Percentiles rank a stretch among this genome's conserved stretches.
Conservation (phyloP, 1,139 yeast species). For the Yamadazyma kanchanaburiensis region DNA sequence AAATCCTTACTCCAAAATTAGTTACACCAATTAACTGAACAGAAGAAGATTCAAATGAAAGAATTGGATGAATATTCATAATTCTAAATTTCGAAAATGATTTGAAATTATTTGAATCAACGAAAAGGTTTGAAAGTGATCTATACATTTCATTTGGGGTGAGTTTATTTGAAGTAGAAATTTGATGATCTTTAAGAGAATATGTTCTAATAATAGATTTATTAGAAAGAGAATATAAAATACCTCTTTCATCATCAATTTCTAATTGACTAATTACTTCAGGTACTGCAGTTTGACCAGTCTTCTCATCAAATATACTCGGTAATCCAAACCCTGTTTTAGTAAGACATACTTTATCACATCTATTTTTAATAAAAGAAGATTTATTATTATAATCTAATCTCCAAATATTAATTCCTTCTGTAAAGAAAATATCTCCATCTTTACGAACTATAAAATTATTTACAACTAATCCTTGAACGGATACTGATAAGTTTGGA, state of each 20-base stretch:
- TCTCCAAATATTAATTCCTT: constrained; percentile 84
- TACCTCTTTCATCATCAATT: constrained; percentile 72
- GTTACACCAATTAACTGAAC: constrained; percentile 84
- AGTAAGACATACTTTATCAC: constrained; percentile 78
- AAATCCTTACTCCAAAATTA: constrained; percentile 77
- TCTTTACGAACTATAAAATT: constrained; percentile 56
- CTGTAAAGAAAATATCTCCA: constrained; percentile 80
- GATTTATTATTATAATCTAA: constrained; percentile 81
- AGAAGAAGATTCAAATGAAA: constrained; percentile 62
- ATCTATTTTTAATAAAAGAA: constrained; percentile 82
- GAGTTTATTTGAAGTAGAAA: constrained; percentile 36
- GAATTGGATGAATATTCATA: constrained; percentile 60
- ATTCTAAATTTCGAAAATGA: constrained; percentile 51
- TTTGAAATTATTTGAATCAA: constrained; percentile 39
- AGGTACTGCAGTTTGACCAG: constrained; percentile 23
- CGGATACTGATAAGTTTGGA: constrained; percentile 77
- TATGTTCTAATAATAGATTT: constrained; percentile 82
- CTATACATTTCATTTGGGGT: constrained; percentile 50
- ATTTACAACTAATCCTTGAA: constrained; percentile 74
- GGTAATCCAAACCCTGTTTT: constrained; percentile 50
- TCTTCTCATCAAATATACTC: constrained; percentile 16
- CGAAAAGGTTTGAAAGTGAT: constrained; percentile 56
- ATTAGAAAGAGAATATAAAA: constrained; percentile 80
- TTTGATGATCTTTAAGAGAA: constrained; percentile 45
- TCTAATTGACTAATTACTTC: constrained; percentile 65